These are phyloP conservation scores for Fusarium proliferatum DNA, from an alignment of 2,329 filamentous ascomycete species.

Conservation along the genomic window DNA sequence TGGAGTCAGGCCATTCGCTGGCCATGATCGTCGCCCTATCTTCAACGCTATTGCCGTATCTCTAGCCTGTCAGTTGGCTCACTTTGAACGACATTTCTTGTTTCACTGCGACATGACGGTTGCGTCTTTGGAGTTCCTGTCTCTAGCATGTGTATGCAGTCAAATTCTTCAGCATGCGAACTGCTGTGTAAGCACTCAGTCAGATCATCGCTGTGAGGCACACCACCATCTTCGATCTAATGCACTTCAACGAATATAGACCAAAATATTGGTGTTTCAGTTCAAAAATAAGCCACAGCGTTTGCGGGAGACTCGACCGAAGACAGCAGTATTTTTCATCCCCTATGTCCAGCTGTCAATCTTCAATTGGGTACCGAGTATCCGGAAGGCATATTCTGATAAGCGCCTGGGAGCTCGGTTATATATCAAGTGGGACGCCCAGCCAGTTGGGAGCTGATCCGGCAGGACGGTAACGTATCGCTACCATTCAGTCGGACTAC, in stretches of 20 bases:
- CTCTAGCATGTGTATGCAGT: not conserved
- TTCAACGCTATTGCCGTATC: not conserved
- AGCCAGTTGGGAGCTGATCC: not conserved
- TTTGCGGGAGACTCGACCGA: not conserved
- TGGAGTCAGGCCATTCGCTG: not conserved
- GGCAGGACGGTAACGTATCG: not conserved
- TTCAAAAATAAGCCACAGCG: not conserved
- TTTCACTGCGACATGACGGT: not conserved
- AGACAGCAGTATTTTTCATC: not conserved
- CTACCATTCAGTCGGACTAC: not conserved
- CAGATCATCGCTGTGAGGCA: not conserved
- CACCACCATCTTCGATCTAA: not conserved
- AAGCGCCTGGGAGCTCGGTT: constrained; percentile 4
- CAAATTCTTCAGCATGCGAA: not conserved
- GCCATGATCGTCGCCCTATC: not conserved
- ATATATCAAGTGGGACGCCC: not conserved
- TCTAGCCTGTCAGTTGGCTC: not conserved
- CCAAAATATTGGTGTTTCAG: not conserved
- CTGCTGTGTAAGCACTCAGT: not conserved
- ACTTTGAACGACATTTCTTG: not conserved
- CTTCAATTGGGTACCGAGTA: not conserved
- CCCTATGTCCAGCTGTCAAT: not conserved
- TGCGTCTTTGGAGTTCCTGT: not conserved
- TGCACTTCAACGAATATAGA: not conserved
- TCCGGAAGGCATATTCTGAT: not conserved